phyloP scores from a whole-genome alignment of 805 yeast genomes.

The Yueomyces sp. region DNA sequence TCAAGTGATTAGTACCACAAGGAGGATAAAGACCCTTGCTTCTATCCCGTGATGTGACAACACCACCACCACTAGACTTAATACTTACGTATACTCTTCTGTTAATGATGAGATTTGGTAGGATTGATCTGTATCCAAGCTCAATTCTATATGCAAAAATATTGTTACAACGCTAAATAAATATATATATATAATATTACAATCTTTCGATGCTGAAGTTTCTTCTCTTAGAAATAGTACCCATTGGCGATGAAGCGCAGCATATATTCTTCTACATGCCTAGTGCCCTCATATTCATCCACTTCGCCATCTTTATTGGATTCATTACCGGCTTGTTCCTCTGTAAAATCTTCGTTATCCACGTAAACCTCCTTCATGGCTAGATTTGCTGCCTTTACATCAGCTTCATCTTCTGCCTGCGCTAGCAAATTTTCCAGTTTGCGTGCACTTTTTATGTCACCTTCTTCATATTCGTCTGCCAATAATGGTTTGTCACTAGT shows the following conservation, averaged over 20 bases:
- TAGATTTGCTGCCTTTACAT: slow-evolving; percentile 73
- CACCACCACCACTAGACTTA: too few relatives aligned
- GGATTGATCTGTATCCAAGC: too few relatives aligned
- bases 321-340: slow-evolving; percentile 14
- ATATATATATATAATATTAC: too few relatives aligned
- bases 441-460: slow-evolving; percentile 21
- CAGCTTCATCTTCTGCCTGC: slow-evolving; percentile 91
- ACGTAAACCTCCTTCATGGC: slow-evolving; percentile 73
- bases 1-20: too few relatives aligned
- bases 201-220: too few relatives aligned
- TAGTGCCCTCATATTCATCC: slow-evolving; percentile 39
- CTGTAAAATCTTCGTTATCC: slow-evolving; percentile 78
- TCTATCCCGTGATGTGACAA: too few relatives aligned
- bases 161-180: too few relatives aligned
- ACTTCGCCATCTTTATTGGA: slow-evolving; percentile 10
- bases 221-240: slow-evolving; percentile 10
- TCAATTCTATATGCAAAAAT: too few relatives aligned
- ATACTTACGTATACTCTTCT: too few relatives aligned
- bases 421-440: slow-evolving; percentile 54
- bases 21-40: too few relatives aligned
- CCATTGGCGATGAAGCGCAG: slow-evolving; percentile 80
- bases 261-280: slow-evolving; percentile 95
- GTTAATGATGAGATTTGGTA: too few relatives aligned
- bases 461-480: slow-evolving; percentile 20
- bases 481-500: slow-evolving; percentile 25